These are phyloP conservation scores for Saccharomycopsis fermentans DNA, from an alignment of 805 yeast genomes.

Conservation along the genomic window DNA sequence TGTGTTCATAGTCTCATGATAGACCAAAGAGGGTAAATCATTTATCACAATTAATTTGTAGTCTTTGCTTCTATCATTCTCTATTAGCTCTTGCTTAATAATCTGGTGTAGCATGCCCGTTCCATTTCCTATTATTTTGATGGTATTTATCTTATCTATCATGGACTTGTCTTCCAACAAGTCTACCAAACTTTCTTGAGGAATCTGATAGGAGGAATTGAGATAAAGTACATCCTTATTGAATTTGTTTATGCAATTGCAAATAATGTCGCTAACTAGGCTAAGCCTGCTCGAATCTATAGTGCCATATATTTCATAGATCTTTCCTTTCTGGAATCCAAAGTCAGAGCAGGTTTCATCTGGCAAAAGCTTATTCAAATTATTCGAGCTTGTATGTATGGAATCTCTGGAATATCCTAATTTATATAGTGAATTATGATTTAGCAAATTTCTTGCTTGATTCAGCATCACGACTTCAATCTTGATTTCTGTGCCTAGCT, in stretches of 20 bases:
- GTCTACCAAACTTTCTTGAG: background rate
- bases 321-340: conserved; percentile 13
- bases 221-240: conserved; percentile 6
- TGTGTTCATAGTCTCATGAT: conserved; percentile 8
- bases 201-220: conserved; percentile 11
- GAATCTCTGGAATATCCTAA: background rate
- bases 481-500: no score
- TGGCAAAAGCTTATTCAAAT: background rate
- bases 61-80: background rate
- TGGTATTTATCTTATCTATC: background rate
- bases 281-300: background rate
- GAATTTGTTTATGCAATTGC: background rate
- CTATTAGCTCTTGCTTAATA: background rate
- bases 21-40: conserved; percentile 11
- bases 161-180: background rate
- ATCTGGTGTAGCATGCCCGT: conserved; percentile 1
- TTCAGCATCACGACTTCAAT: no score
- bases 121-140: background rate
- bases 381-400: background rate
- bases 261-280: conserved; percentile 1
- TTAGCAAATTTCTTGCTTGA: background rate
- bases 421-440: background rate
- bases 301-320: conserved; percentile 16
- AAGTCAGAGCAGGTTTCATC: background rate
- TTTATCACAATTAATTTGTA: conserved; percentile 13